These are phyloP conservation scores for Raphanus sativus DNA, from an alignment of 345 rosid species.

Conservation along the genomic window DNA sequence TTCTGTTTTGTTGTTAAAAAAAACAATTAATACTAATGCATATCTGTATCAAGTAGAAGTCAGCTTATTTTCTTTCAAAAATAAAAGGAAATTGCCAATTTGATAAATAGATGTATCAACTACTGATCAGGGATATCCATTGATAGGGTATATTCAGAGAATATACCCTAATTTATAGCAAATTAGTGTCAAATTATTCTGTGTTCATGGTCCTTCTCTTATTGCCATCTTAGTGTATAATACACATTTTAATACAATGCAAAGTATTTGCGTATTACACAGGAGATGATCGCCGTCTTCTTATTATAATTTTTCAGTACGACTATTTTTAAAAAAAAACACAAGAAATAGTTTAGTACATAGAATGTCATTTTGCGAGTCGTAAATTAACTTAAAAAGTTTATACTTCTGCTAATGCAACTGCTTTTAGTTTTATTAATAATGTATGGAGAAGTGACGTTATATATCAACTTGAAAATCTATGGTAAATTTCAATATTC, in stretches of 20 bases:
- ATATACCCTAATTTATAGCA: background rate
- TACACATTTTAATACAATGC: background rate
- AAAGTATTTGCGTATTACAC: background rate
- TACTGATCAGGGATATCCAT: conserved; percentile 27
- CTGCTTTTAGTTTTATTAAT: conserved; percentile 9
- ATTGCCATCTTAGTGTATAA: background rate
- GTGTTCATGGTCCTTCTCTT: background rate
- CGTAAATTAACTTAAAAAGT: background rate
- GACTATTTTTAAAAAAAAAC: conserved; percentile 2
- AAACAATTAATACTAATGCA: background rate
- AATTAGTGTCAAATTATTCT: background rate
- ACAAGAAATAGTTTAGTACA: background rate
- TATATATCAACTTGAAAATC: conserved; percentile 19
- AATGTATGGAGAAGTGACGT: background rate
- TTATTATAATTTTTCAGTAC: background rate
- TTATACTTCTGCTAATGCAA: background rate
- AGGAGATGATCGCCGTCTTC: background rate
- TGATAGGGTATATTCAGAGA: conserved; percentile 16
- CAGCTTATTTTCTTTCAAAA: conserved; percentile 16
- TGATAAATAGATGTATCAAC: conserved; percentile 14
- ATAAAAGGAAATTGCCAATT: conserved; percentile 1
- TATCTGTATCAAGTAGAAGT: background rate
- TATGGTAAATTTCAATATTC: background rate
- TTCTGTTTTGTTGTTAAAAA: background rate
- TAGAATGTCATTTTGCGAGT: background rate